phyloP scores from a whole-genome alignment of 1,284 basidiomycete genomes.

The Porogramme epimiltina region DNA sequence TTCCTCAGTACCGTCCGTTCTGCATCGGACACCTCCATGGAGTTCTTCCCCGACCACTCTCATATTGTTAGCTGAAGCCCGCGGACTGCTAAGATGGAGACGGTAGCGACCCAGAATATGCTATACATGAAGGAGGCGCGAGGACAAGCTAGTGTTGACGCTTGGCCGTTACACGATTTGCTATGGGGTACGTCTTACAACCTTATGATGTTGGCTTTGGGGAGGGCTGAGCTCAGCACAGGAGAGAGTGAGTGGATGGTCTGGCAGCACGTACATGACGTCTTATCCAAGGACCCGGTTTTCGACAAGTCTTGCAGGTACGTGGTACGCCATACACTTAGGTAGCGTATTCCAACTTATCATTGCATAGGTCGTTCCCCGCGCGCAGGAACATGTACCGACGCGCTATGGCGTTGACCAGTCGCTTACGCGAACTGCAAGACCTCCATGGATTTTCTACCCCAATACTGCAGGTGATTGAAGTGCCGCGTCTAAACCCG shows the following conservation, averaged over 20 bases:
- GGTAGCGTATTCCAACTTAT: background rate
- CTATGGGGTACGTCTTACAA: constrained; percentile 10
- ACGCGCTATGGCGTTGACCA: constrained; percentile 50
- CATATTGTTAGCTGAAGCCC: no score
- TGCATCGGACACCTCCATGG: no score
- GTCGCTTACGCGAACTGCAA: constrained; percentile 58
- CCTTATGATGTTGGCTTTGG: background rate
- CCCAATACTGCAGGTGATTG: constrained; percentile 61
- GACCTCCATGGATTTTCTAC: constrained; percentile 54
- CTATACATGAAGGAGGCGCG: constrained; percentile 15
- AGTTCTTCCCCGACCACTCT: no score
- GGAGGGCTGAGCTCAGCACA: constrained; percentile 22
- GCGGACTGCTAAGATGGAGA: no score
- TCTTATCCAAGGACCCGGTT: constrained; percentile 57
- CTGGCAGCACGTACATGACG: constrained; percentile 46
- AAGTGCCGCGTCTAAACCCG: background rate
- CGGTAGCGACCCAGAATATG: constrained; percentile 6
- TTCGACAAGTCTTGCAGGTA: constrained; percentile 69
- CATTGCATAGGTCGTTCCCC: constrained; percentile 47
- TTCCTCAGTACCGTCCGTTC: no score
- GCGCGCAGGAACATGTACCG: constrained; percentile 52
- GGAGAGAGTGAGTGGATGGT: constrained; percentile 52
- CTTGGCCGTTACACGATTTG: constrained; percentile 3
- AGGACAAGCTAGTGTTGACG: background rate
- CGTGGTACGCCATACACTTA: constrained; percentile 1